phyloP scores from a whole-genome alignment of 345 rosid species.

The Gossypium arboreum region DNA sequence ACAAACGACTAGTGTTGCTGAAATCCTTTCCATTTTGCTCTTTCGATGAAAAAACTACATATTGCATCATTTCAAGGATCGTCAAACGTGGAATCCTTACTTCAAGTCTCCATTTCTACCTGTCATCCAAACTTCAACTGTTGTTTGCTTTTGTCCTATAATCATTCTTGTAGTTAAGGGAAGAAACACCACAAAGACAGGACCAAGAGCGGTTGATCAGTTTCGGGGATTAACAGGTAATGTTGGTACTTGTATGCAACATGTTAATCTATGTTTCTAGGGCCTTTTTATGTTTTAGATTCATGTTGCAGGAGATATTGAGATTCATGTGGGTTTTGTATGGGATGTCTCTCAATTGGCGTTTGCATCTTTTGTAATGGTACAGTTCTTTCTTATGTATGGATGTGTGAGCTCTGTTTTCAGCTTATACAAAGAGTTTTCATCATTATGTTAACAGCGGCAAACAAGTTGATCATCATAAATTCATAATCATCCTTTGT shows the following conservation, averaged over 20 bases:
- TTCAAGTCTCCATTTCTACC: slow-evolving; percentile 23
- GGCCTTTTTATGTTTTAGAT: slow-evolving; percentile 3
- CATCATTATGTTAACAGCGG: not conserved
- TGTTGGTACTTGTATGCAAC: slow-evolving; percentile 21
- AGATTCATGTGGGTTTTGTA: not conserved
- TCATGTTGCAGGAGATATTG: slow-evolving; percentile 25
- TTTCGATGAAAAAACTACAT: slow-evolving; percentile 7
- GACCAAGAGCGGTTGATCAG: not conserved
- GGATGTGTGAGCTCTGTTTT: slow-evolving; percentile 31
- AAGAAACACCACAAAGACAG: slow-evolving; percentile 21
- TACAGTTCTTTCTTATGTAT: slow-evolving; percentile 16
- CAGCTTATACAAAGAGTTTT: slow-evolving; percentile 29
- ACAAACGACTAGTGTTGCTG: slow-evolving; percentile 45
- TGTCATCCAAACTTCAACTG: slow-evolving; percentile 31
- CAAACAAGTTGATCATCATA: too few relatives aligned
- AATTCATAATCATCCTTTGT: too few relatives aligned
- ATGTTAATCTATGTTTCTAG: slow-evolving; percentile 33
- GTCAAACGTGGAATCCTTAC: slow-evolving; percentile 8
- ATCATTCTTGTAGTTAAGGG: slow-evolving; percentile 28
- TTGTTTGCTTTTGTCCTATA: slow-evolving; percentile 24
- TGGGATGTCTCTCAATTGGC: slow-evolving; percentile 19
- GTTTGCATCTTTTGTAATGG: slow-evolving; percentile 21
- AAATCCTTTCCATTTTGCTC: slow-evolving; percentile 10
- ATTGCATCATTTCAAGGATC: slow-evolving; percentile 20
- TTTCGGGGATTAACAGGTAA: not conserved